Evolutionary conservation across 2,329 filamentous ascomycete species (phyloP), one percentile per base, ranked within the genome.

Genomic region (Sclerotinia spermophila): DNA sequence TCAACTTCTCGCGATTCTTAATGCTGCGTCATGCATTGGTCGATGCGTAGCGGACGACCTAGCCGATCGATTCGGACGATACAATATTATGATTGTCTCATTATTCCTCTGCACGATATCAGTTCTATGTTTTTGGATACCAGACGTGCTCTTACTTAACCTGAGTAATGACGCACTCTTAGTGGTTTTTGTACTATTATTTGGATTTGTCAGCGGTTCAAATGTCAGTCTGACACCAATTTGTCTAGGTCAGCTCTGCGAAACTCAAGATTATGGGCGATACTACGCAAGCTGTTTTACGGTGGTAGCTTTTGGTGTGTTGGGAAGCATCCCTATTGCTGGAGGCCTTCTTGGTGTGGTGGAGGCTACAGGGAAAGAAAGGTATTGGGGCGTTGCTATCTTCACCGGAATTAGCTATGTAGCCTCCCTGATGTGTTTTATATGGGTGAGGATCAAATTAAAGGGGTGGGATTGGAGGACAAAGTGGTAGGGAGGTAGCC

Each of bases 211-310:
- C 1, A 92, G 89, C 60, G 94, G 94, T 2, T 91, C 88, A 65
- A 92, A 93, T 76, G 94, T 97, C 76, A 89, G 87, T 21, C 84
- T 97, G 72, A 92, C 92, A 0, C 93, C 94, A 0, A 93, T 97
- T 1, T 94, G 93, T 77, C 88, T 97, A 21, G 91, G 92, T 0
- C 89, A 92, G 78, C 84, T 97, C 65, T 97, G 93, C 80, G 88
- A 89, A 76, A 95, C 92, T 21, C 88, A 93, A 76, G 84, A 94
- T 68, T 96, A 96, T 77, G 93, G 93, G 0, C 84, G 92, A 8
- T 95, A 96, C 79, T 96, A 96, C 77, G 92, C 92, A 11, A 96
- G 92, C 0, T 89, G 90, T 71, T 97, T 96, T 78, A 94, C 91
- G 0, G 82, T 96, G 44, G 92, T 95, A n/a, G 91, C 89, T 30